These are phyloP conservation scores for Penicillium vulpinum DNA, from an alignment of 2,329 filamentous ascomycete species.

Conservation along the genomic window DNA sequence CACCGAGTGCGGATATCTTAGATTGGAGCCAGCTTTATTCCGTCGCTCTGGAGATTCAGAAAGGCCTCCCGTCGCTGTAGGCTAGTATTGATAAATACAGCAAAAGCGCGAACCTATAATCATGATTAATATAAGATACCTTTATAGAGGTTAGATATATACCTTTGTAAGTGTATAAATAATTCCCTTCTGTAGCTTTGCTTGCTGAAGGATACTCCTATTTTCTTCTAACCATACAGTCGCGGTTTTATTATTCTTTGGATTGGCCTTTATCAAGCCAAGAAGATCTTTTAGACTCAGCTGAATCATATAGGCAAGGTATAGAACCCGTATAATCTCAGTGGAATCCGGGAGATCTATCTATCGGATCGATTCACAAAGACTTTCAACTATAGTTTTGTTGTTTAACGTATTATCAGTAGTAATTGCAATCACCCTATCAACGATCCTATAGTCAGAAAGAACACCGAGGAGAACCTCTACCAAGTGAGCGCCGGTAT, in stretches of 20 bases:
- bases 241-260: not conserved
- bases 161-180: not conserved
- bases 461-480: too few species aligned
- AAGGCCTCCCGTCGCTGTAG: not conserved
- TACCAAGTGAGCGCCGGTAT: too few species aligned
- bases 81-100: not conserved
- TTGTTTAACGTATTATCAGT: not conserved
- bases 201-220: too few species aligned
- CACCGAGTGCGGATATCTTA: not conserved
- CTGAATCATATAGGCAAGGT: not conserved
- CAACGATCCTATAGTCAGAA: not conserved
- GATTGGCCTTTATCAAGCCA: not conserved
- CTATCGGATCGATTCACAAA: not conserved
- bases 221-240: not conserved
- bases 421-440: not conserved
- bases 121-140: not conserved
- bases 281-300: not conserved
- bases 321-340: not conserved
- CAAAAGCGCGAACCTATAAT: not conserved
- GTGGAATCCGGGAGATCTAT: not conserved
- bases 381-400: not conserved
- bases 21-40: not conserved
- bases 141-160: not conserved
- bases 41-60: not conserved
- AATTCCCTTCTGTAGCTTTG: not conserved